Evolutionary conservation across 176 grass and related monocot genomes (phyloP).

Genomic region (Thalia dealbata): DNA sequence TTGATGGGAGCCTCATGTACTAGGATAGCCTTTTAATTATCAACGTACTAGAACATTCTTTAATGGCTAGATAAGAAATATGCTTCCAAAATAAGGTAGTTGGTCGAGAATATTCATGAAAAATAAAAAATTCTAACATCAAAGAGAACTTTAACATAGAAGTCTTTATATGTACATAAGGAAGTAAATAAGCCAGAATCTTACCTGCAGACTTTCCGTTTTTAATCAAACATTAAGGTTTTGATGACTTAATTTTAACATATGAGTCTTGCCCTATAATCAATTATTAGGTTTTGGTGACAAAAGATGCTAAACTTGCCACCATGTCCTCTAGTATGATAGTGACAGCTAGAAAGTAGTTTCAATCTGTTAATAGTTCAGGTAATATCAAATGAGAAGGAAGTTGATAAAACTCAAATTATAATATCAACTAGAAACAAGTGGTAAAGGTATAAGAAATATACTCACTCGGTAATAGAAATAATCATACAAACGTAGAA

Average conservation of each 20-base stretch:
- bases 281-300: not conserved
- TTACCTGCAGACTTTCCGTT: not conserved
- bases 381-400: not conserved
- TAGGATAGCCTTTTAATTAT: too few relatives aligned
- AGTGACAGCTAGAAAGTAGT: not conserved
- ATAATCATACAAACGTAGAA: constrained; percentile 94
- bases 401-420: not conserved
- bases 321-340: not conserved
- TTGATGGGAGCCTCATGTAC: too few relatives aligned
- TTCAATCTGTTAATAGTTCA: not conserved
- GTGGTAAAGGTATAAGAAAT: not conserved
- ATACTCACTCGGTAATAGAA: constrained; percentile 87
- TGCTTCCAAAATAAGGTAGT: not conserved
- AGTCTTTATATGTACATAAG: too few relatives aligned
- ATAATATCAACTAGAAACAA: not conserved
- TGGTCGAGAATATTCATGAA: not conserved
- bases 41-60: too few relatives aligned
- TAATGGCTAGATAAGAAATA: too few relatives aligned
- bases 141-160: not conserved
- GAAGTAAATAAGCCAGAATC: not conserved
- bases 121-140: not conserved
- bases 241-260: not conserved
- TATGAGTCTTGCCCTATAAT: not conserved
- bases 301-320: not conserved
- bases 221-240: not conserved